A percentile compares a stretch with the other conserved stretches of the same genome.
phyloP scores from a whole-genome alignment of 2,329 filamentous ascomycete species.

The Chrysosporium keratinophilum region DNA sequence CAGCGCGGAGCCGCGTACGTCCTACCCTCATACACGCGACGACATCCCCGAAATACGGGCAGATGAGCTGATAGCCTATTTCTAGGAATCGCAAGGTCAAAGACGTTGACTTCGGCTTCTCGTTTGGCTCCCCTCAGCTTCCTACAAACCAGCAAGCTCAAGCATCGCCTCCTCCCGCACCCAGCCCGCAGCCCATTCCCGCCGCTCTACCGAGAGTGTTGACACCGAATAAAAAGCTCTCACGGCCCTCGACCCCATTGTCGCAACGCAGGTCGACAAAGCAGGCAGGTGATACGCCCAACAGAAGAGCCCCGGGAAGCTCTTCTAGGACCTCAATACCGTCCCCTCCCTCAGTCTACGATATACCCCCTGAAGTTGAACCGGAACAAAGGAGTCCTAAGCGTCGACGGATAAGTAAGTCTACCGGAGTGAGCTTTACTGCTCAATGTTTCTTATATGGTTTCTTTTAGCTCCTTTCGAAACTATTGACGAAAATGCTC shows the following conservation, averaged over 20 bases:
- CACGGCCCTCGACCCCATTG: slow-evolving; percentile 16
- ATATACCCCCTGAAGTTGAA: slow-evolving; percentile 27
- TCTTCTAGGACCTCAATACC: slow-evolving; percentile 24
- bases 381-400: slow-evolving; percentile 18
- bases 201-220: slow-evolving; percentile 5
- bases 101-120: slow-evolving; percentile 43
- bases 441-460: background rate
- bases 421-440: background rate
- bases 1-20: slow-evolving; percentile 48
- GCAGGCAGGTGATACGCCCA: slow-evolving; percentile 14
- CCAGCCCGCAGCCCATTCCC: background rate
- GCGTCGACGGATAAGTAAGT: slow-evolving; percentile 17
- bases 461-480: slow-evolving; percentile 5
- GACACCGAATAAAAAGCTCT: slow-evolving; percentile 15
- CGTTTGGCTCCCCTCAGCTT: slow-evolving; percentile 29
- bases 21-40: slow-evolving; percentile 11
- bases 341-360: slow-evolving; percentile 24
- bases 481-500: slow-evolving; percentile 15
- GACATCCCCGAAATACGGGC: background rate
- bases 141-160: slow-evolving; percentile 20
- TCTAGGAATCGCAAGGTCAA: slow-evolving; percentile 39
- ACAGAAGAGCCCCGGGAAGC: slow-evolving; percentile 23
- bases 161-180: slow-evolving; percentile 17
- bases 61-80: slow-evolving; percentile 9
- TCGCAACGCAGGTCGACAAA: slow-evolving; percentile 17